Evolutionary conservation across 495 filamentous ascomycete genomes (phyloP).

Genomic region (Hypomontagnella monticulosa): DNA sequence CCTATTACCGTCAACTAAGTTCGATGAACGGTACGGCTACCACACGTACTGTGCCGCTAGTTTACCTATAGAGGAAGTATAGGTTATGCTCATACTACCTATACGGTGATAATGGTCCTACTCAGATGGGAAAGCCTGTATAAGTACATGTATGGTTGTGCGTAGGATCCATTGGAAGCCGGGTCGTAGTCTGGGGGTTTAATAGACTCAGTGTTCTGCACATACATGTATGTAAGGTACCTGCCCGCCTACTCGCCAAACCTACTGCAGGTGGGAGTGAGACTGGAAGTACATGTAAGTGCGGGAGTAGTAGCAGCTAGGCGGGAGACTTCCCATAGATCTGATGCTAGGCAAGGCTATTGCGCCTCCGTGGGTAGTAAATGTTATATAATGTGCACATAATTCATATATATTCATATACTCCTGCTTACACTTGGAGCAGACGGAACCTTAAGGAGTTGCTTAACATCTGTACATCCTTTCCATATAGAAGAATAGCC

Average conservation of each 20-base stretch:
- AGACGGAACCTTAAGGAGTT: not conserved
- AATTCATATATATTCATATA: not conserved
- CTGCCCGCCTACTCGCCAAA: slow-evolving; percentile 1
- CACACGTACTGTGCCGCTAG: slow-evolving; percentile 8
- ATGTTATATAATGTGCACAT: not conserved
- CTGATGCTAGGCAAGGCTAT: slow-evolving; percentile 8
- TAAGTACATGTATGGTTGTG: not conserved
- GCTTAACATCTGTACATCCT: too few species aligned
- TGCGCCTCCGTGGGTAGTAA: not conserved
- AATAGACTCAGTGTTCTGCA: slow-evolving; percentile 1
- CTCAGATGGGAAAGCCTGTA: slow-evolving; percentile 6
- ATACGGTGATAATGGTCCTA: slow-evolving; percentile 4
- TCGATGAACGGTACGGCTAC: slow-evolving; percentile 8
- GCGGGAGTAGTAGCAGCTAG: too few species aligned
- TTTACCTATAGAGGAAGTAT: not conserved
- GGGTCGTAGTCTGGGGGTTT: slow-evolving; percentile 5
- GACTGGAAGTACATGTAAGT: not conserved
- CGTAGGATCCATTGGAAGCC: slow-evolving; percentile 3
- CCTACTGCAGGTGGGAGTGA: slow-evolving; percentile 7
- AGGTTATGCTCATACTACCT: not conserved
- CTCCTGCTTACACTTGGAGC: not conserved
- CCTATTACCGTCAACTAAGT: not conserved
- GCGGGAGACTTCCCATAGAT: slow-evolving; percentile 11
- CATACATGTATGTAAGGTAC: slow-evolving; percentile 36
- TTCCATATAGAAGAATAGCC: too few species aligned